These are phyloP conservation scores for Chalciporus sp. DNA, from an alignment of 1,284 basidiomycete species.

Conservation along the genomic window DNA sequence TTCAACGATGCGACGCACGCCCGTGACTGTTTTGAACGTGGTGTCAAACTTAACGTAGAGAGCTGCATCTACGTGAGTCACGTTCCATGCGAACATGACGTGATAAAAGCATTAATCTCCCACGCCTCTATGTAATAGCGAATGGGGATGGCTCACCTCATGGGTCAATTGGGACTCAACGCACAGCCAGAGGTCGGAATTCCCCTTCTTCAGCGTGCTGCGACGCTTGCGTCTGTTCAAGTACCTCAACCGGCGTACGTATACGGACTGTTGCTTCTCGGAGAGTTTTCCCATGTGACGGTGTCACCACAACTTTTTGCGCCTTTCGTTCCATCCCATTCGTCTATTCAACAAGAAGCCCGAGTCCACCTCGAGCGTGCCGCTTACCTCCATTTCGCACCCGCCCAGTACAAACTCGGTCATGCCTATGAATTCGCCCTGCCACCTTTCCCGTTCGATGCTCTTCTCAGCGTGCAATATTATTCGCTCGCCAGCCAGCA, in stretches of 20 bases:
- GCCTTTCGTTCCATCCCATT: constrained; percentile 50
- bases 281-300: constrained; percentile 69
- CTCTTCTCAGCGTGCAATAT: constrained; percentile 89
- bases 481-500: constrained; percentile 86
- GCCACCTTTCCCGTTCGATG: constrained; percentile 85
- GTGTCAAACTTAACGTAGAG: constrained; percentile 69
- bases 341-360: constrained; percentile 42
- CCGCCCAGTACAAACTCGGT: constrained; percentile 93
- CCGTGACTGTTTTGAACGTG: constrained; percentile 82
- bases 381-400: constrained; percentile 84
- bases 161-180: constrained; percentile 80
- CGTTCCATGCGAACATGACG: neutral
- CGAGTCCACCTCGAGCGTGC: constrained; percentile 74
- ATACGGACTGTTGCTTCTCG: constrained; percentile 81
- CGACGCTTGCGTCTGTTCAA: constrained; percentile 72
- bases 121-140: constrained; percentile 48
- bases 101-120: constrained; percentile 4
- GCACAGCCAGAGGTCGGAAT: constrained; percentile 62
- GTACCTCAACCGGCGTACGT: constrained; percentile 88
- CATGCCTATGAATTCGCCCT: constrained; percentile 92
- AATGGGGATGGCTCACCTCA: constrained; percentile 87
- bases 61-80: constrained; percentile 76
- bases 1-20: constrained; percentile 76
- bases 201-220: constrained; percentile 76
- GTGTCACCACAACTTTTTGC: constrained; percentile 56